These are phyloP conservation scores for Suillus americanus DNA, from an alignment of 768 basidiomycete species.

Conservation along the genomic window DNA sequence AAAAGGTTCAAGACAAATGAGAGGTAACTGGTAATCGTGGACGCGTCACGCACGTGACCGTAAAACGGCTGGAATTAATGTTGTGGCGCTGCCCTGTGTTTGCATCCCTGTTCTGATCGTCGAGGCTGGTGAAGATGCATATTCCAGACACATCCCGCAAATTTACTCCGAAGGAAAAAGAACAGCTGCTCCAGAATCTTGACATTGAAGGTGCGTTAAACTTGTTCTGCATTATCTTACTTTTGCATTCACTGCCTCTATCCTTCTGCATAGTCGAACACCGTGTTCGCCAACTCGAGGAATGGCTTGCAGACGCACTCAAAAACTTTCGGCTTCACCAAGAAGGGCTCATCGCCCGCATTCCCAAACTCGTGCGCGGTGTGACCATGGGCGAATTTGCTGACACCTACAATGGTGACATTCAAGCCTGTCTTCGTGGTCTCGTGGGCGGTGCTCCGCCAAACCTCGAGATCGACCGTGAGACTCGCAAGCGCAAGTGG, in stretches of 20 bases:
- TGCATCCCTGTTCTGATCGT: background rate
- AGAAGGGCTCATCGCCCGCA: slow-evolving; percentile 69
- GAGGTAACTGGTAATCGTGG: too few relatives aligned
- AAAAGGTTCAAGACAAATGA: too few relatives aligned
- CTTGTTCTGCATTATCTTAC: background rate
- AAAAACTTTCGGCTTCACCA: slow-evolving; percentile 75
- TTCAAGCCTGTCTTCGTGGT: slow-evolving; percentile 69
- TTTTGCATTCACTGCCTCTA: slow-evolving; percentile 5
- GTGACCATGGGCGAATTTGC: slow-evolving; percentile 80
- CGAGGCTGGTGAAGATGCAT: slow-evolving; percentile 19
- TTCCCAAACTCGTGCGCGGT: slow-evolving; percentile 70
- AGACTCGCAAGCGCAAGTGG: slow-evolving; percentile 77
- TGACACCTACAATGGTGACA: slow-evolving; percentile 75
- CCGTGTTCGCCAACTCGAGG: slow-evolving; percentile 69
- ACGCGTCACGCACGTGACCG: too few relatives aligned
- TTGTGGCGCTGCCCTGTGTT: background rate
- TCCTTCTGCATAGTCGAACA: slow-evolving; percentile 44
- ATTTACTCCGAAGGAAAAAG: slow-evolving; percentile 68
- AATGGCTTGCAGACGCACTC: slow-evolving; percentile 71
- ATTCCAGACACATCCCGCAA: slow-evolving; percentile 25
- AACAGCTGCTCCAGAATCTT: slow-evolving; percentile 72
- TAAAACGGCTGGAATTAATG: too few relatives aligned
- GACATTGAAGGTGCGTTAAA: slow-evolving; percentile 68
- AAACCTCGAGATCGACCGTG: slow-evolving; percentile 57
- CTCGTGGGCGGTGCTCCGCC: slow-evolving; percentile 48